phyloP scores from a whole-genome alignment of 768 basidiomycete genomes.

The Collybia nuda region DNA sequence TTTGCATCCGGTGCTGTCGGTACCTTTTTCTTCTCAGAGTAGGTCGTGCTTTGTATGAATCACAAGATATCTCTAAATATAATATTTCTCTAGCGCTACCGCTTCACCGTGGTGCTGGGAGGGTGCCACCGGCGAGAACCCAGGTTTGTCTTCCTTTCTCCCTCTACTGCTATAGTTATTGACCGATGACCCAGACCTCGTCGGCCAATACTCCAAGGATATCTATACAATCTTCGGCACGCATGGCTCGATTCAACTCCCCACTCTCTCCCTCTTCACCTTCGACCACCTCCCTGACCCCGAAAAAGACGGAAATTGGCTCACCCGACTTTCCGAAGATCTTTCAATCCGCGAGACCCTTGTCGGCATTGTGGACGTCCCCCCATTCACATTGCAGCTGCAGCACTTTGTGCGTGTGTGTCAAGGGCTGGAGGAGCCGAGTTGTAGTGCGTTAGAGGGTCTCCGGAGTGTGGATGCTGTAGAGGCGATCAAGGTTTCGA shows the following conservation, averaged over 20 bases:
- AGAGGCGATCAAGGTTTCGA: constrained; percentile 1
- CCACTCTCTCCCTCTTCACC: not conserved
- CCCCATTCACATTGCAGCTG: constrained; percentile 8
- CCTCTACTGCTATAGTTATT: not conserved
- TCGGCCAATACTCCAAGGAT: constrained; percentile 1
- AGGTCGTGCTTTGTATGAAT: not conserved
- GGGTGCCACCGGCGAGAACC: constrained; percentile 11
- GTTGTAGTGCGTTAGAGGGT: constrained; percentile 5
- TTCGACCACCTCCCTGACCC: constrained; percentile 4
- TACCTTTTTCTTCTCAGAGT: constrained; percentile 9
- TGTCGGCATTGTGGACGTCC: not conserved
- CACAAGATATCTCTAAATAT: not conserved
- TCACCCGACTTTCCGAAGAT: constrained; percentile 2
- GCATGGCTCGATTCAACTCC: not conserved
- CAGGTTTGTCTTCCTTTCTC: not conserved
- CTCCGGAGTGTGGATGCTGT: constrained; percentile 3
- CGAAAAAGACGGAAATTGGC: not conserved
- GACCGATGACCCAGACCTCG: not conserved
- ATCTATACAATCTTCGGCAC: constrained; percentile 10
- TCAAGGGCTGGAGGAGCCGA: constrained; percentile 4
- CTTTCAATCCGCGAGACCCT: not conserved
- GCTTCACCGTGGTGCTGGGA: constrained; percentile 8
- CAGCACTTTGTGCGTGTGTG: constrained; percentile 2
- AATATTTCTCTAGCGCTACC: not conserved
- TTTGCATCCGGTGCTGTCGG: constrained; percentile 7